Evolutionary conservation across 495 filamentous ascomycete genomes (phyloP), one percentile per base, ranked within the genome.

Genomic region (Aspergillus avenaceus): DNA sequence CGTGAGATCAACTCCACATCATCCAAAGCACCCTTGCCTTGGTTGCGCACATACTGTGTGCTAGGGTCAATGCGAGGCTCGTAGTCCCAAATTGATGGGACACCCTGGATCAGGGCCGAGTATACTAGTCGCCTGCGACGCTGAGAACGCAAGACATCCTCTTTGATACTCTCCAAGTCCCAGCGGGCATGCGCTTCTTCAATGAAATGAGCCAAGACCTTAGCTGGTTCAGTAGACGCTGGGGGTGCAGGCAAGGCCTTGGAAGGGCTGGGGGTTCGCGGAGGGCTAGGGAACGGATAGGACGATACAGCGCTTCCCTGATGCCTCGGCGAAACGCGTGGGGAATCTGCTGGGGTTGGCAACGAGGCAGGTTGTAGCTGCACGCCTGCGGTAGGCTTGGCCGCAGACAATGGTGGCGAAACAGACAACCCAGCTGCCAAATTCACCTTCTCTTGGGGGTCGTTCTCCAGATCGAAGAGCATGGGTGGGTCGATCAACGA

Each of bases 401-500:
- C 51, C 21, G 50, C 52, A 6, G 58, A 18, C 8, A n/a, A 13
- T 32, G 16, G 42, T 14, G 53, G 34, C 8, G 49, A 31, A 13
- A 48, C 38, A 7, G 44, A 2, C 4, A 73, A 55, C 11, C 71
- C 72, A 7, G 65, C 65, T 0, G 80, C 86, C 37, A 92, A 71
- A 63, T 95, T 91, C 41, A 72, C 66, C 18, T 85, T 69, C 65
- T 96, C 90, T 5, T 84, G 65, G 1, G 90, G 90, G 60, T 96
- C 90, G 14, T 64, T 61, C 29, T 71, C 72, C 9, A 95, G 70
- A 61, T 96, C 81, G 71, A 78, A 96, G 13, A 96, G 79, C 74
- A 89, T 85, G 8, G 85, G 79, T 4, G 85, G 84, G 62, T 96
- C 90, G 13, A 85, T 83, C 6, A 86, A 80, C 48, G 87, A 95